phyloP scores from a whole-genome alignment of 2,329 filamentous ascomycete species.

The Cladobotryum mycophilum region DNA sequence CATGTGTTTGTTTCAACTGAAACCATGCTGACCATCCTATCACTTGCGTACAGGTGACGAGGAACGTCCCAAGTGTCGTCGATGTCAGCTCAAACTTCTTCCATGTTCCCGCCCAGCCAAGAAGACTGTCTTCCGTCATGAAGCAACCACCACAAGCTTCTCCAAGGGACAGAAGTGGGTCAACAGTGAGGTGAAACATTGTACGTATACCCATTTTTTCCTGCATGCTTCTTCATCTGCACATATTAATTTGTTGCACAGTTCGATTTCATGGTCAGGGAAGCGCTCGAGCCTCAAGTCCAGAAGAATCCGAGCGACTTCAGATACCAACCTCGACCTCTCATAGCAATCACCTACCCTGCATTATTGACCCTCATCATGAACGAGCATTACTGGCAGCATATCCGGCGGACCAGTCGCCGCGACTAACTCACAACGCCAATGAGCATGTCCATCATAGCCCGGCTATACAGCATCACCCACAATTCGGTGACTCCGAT shows the following conservation, averaged over 20 bases:
- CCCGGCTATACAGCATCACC: not conserved
- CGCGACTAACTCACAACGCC: too few species aligned
- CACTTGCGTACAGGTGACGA: constrained; percentile 27
- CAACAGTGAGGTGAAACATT: constrained; percentile 27
- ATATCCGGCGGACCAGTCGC: too few species aligned
- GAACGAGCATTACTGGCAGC: too few species aligned
- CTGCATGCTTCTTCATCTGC: too few species aligned
- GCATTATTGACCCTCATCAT: too few species aligned
- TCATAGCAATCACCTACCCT: not conserved
- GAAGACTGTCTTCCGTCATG: constrained; percentile 32
- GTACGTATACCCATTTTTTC: constrained; percentile 18
- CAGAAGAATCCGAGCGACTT: not conserved
- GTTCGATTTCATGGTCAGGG: constrained; percentile 17
- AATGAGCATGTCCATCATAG: not conserved
- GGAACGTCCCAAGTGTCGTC: constrained; percentile 29
- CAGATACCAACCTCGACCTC: not conserved
- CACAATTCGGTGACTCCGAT: not conserved
- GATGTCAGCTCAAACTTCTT: constrained; percentile 28
- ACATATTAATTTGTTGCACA: not conserved
- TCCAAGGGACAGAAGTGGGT: constrained; percentile 32
- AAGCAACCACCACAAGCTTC: constrained; percentile 25
- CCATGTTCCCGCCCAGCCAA: constrained; percentile 28
- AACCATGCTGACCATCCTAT: not conserved
- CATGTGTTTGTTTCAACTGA: too few species aligned
- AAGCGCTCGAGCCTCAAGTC: constrained; percentile 6